A percentile compares a stretch with the other conserved stretches of the same genome.
phyloP scores from a whole-genome alignment of 2,329 filamentous ascomycete genomes.

The Gliomastix tumulicola region DNA sequence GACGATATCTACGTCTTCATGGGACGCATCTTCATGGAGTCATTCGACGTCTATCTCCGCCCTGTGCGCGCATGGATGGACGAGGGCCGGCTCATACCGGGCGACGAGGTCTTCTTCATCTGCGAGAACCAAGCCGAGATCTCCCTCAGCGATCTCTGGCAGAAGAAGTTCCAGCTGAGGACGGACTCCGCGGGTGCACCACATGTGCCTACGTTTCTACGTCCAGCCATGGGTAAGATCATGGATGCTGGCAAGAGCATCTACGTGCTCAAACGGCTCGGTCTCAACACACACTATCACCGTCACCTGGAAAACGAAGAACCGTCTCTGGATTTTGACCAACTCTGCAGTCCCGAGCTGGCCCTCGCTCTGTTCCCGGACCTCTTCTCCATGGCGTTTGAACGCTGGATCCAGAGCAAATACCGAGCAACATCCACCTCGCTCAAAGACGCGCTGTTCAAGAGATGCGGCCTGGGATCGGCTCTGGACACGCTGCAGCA shows the following conservation, averaged over 20 bases:
- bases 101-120: constrained; percentile 72
- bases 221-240: constrained; percentile 61
- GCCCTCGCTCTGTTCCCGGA: constrained; percentile 64
- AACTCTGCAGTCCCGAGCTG: constrained; percentile 40
- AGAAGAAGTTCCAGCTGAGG: constrained; percentile 63
- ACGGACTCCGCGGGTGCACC: constrained; percentile 50
- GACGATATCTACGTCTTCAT: constrained; percentile 54
- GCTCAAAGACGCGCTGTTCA: constrained; percentile 60
- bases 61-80: constrained; percentile 83
- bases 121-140: constrained; percentile 47
- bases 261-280: constrained; percentile 70
- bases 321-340: constrained; percentile 47
- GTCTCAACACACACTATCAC: constrained; percentile 15
- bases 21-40: constrained; percentile 67
- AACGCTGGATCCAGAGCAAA: constrained; percentile 69
- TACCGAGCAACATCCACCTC: constrained; percentile 62
- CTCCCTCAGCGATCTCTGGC: constrained; percentile 61
- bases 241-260: constrained; percentile 87
- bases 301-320: constrained; percentile 19
- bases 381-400: constrained; percentile 64
- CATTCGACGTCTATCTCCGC: constrained; percentile 73
- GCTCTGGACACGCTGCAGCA: constrained; percentile 61
- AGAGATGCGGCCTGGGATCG: constrained; percentile 58
- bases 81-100: constrained; percentile 58
- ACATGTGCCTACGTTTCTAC: constrained; percentile 69